phyloP scores from a whole-genome alignment of 805 yeast species.

The Kregervanrija pseudodelftensis region DNA sequence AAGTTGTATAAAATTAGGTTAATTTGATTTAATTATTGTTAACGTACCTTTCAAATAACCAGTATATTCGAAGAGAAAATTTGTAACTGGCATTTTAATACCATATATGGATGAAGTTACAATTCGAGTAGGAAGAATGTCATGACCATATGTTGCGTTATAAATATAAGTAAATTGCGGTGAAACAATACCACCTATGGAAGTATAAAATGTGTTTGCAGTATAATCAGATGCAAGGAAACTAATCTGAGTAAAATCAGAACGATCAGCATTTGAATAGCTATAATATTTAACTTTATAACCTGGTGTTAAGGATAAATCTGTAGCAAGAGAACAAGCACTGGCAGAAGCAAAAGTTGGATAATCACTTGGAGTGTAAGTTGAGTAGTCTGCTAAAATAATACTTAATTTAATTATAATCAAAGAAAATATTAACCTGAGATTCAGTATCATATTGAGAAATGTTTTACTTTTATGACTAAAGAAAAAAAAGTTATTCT shows the following conservation, averaged over 20 bases:
- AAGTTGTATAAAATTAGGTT: no score
- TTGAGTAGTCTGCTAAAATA: neutral
- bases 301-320: neutral
- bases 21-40: neutral
- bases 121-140: no score
- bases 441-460: no score
- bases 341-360: neutral
- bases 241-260: neutral
- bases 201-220: neutral
- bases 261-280: neutral
- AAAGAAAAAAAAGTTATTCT: no score
- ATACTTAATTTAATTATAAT: no score
- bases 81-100: neutral
- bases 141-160: no score
- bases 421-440: no score
- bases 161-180: neutral
- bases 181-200: neutral
- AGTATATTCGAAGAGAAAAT: slow-evolving; percentile 8
- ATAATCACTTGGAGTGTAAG: neutral
- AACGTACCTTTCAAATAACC: slow-evolving; percentile 8
- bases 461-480: no score
- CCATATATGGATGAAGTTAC: slow-evolving; percentile 1
- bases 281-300: slow-evolving; percentile 1
- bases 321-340: neutral
- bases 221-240: slow-evolving; percentile 2